Evolutionary conservation across 805 yeast species (phyloP).

Genomic region (Candida yuanshanica): DNA sequence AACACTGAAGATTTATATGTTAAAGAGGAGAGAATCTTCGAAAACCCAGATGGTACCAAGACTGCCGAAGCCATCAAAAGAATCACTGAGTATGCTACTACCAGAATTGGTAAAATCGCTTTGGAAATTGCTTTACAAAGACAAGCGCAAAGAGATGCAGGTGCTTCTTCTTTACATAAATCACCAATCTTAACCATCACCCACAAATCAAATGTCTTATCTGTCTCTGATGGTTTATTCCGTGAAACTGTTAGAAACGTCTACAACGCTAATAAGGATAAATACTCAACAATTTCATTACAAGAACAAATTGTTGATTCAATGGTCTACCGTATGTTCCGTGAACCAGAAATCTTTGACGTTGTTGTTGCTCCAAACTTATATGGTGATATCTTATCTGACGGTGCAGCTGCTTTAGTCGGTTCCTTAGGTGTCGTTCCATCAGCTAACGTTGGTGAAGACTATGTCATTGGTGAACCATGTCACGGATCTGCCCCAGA

Average conservation of each 20-base stretch:
- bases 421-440: slow-evolving; percentile 98
- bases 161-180: slow-evolving; percentile 44
- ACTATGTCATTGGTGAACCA: slow-evolving; percentile 97
- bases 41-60: slow-evolving; percentile 73
- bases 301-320: slow-evolving; percentile 98
- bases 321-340: slow-evolving; percentile 98
- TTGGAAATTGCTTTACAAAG: slow-evolving; percentile 90
- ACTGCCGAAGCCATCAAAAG: slow-evolving; percentile 98
- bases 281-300: slow-evolving; percentile 56
- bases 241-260: slow-evolving; percentile 64
- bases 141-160: slow-evolving; percentile 66
- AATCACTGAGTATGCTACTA: slow-evolving; percentile 83
- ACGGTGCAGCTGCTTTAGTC: slow-evolving; percentile 97
- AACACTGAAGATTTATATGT: slow-evolving; percentile 97
- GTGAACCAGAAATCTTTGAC: slow-evolving; percentile 96
- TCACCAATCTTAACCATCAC: slow-evolving; percentile 80
- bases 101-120: slow-evolving; percentile 85
- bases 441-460: slow-evolving; percentile 95
- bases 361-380: slow-evolving; percentile 98
- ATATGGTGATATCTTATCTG: slow-evolving; percentile 94
- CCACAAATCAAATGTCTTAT: slow-evolving; percentile 93
- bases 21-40: slow-evolving; percentile 81
- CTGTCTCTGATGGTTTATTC: slow-evolving; percentile 91
- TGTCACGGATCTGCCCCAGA: slow-evolving; percentile 99
- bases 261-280: slow-evolving; percentile 45